phyloP scores from a whole-genome alignment of 352 stramenopile species.

The Pythium brachiatum region DNA sequence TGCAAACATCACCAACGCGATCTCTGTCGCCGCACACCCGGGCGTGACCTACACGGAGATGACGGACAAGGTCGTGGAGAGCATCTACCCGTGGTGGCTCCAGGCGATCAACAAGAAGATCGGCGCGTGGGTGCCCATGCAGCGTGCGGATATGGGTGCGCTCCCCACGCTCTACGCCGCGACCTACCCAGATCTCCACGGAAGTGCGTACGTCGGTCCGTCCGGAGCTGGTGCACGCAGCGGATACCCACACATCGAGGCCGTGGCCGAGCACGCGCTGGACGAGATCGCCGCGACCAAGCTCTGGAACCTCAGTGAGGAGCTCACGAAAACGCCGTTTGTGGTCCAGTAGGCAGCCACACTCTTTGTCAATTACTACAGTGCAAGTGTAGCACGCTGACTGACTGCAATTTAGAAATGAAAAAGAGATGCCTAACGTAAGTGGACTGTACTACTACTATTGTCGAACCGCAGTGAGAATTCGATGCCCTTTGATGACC shows the following conservation, averaged over 20 bases:
- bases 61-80: slow-evolving; percentile 30
- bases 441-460: too few species aligned
- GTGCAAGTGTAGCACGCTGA: too few species aligned
- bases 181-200: not conserved
- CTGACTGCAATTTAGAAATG: too few species aligned
- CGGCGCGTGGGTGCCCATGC: not conserved
- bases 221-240: slow-evolving; percentile 1
- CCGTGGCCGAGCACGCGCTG: not conserved
- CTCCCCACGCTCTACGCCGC: slow-evolving; percentile 16
- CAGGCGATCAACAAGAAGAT: slow-evolving; percentile 4
- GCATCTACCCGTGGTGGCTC: slow-evolving; percentile 11
- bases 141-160: slow-evolving; percentile 13
- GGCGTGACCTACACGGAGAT: slow-evolving; percentile 14
- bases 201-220: slow-evolving; percentile 16
- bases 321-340: slow-evolving; percentile 19
- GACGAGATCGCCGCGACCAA: slow-evolving; percentile 2
- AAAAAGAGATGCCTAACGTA: too few species aligned
- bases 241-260: slow-evolving; percentile 13
- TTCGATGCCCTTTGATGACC: too few species aligned
- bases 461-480: too few species aligned
- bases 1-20: slow-evolving; percentile 28
- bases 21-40: slow-evolving; percentile 28
- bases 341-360: slow-evolving; percentile 11
- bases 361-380: not conserved
- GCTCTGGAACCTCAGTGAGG: slow-evolving; percentile 25